Base-by-base conservation (phyloP, 495 filamentous ascomycete genomes). In the Apodospora peruviana region DNA sequence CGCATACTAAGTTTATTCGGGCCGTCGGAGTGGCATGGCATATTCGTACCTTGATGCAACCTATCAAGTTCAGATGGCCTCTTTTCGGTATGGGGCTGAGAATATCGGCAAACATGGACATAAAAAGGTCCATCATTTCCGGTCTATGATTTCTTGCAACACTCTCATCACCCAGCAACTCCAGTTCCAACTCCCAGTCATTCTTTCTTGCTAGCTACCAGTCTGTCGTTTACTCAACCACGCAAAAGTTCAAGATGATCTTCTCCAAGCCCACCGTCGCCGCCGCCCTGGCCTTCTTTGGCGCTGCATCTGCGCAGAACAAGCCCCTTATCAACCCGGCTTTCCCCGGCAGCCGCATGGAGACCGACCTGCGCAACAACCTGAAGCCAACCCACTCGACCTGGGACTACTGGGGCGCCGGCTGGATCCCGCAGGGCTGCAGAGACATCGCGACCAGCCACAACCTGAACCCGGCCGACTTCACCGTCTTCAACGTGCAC, bases 401-500 rank as follows among this genome's bases (percentile, higher is more conserved):
- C 23, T 52, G 43, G 42, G 49, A 48, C 29, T 22, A 52, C 44
- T 56, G 48, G 52, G 52, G 47, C 10, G 39, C 40, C 16, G 61
- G 59, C 9, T 59, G 50, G 56, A 64, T 61, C 11, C 58, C 58
- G 2, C 10, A 53, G 35, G 52, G 51, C 32, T 64, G 59, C 53
- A 54, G 53, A 16, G 29, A 44, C 37, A 43, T 58, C 40, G 53
- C 43, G 25, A 41, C 43, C 18, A 43, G 48, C 12, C 22, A 52
- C 11, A 47, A 41, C 8, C 40, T 53, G 35, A 48, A 27, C 25
- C 51, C 56, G 12, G 40, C 29, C 16, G 63, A 66, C 34, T 53
- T 64, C 37, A 56, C 57, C 16, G 57, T 55, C 29, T 66, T 62
- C 48, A 55, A 59, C 43, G 50, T 62, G n/a, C 43, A 51, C 25